Evolutionary conservation across 192 early-diverging fungal species (phyloP).

Genomic region (Backusella circina): DNA sequence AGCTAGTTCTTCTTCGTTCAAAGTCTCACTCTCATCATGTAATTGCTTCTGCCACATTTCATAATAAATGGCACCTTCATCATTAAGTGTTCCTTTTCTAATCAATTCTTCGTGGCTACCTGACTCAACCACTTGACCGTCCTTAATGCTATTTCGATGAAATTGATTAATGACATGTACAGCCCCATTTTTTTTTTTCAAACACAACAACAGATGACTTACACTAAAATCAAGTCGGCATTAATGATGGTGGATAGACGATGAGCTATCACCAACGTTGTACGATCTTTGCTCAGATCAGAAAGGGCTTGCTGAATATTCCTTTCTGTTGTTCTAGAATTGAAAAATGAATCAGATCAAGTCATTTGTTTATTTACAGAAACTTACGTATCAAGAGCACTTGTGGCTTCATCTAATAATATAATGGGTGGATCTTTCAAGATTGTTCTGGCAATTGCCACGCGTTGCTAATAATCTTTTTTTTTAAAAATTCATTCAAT

Average conservation of each 20-base stretch:
- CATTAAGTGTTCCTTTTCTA: constrained; percentile 30
- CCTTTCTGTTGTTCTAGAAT: constrained; percentile 45
- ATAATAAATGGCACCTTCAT: constrained; percentile 69
- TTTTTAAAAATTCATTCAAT: constrained; percentile 2
- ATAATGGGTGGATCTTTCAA: constrained; percentile 66
- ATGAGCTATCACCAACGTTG: constrained; percentile 86
- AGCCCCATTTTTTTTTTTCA: background rate
- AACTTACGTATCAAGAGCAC: constrained; percentile 77
- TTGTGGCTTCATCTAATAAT: constrained; percentile 88
- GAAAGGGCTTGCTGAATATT: constrained; percentile 82
- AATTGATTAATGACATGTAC: background rate
- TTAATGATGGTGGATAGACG: constrained; percentile 82
- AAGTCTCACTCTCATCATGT: constrained; percentile 46
- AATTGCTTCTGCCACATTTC: constrained; percentile 94
- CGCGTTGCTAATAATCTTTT: constrained; percentile 60
- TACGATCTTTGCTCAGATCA: constrained; percentile 75
- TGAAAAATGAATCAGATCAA: constrained; percentile 27
- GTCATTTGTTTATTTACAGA: constrained; percentile 62
- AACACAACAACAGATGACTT: background rate
- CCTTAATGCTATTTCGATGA: constrained; percentile 49
- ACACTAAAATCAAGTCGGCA: constrained; percentile 82
- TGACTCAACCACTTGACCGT: constrained; percentile 76
- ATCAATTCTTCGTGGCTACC: constrained; percentile 83
- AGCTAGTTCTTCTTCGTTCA: background rate
- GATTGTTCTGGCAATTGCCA: constrained; percentile 82